Conservation (phyloP, 2,329 filamentous ascomycete genomes). For the Aphanoascus verrucosus region DNA sequence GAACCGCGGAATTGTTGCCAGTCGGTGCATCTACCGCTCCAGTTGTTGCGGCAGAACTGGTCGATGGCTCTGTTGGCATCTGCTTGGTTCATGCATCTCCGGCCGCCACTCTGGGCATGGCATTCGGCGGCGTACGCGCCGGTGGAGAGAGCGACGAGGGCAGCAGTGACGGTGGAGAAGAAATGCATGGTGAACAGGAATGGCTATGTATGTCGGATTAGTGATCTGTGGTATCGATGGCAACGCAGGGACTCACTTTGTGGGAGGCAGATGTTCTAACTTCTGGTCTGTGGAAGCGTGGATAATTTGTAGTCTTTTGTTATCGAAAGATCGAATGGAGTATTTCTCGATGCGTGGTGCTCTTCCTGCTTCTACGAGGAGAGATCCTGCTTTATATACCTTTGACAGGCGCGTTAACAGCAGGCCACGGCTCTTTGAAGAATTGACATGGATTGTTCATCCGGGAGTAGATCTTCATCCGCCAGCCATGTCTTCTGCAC, state of each 20-base stretch:
- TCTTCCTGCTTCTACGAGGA: neutral
- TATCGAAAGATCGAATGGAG: too few species aligned
- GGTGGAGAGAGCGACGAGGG: constrained; percentile 3
- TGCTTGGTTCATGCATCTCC: neutral
- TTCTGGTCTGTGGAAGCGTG: neutral
- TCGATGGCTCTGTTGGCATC: neutral
- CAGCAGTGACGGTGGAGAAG: constrained; percentile 1
- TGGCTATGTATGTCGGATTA: neutral
- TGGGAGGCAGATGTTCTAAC: too few species aligned
- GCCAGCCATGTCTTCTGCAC: neutral
- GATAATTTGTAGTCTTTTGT: neutral
- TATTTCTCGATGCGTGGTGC: too few species aligned
- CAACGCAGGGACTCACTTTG: too few species aligned
- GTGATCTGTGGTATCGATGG: too few species aligned
- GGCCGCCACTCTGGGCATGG: constrained; percentile 1
- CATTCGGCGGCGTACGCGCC: constrained; percentile 7
- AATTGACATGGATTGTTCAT: too few species aligned
- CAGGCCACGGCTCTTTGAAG: too few species aligned
- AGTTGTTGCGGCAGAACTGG: neutral
- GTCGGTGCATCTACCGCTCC: neutral
- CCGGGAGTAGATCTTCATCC: too few species aligned
- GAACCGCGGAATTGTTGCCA: constrained; percentile 1
- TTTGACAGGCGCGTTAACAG: neutral
- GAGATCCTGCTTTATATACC: neutral
- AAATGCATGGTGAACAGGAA: neutral